Evolutionary conservation across 2,329 filamentous ascomycete genomes (phyloP).

Genomic region (Mycocentrospora acerina): DNA sequence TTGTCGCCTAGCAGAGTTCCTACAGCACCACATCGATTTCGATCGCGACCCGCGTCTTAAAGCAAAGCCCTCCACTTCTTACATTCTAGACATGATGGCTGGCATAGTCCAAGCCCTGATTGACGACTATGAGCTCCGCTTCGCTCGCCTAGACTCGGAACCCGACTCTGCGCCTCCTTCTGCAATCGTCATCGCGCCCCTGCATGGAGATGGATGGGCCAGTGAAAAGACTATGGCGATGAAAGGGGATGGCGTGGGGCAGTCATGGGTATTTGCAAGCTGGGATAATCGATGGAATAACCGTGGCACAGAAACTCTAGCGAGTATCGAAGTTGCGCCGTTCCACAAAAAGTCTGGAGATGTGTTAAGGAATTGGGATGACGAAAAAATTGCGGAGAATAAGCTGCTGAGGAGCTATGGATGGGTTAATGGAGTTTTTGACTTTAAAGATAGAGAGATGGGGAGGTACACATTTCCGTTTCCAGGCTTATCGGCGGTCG

Average conservation of each 20-base stretch:
- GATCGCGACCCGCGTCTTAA: not conserved
- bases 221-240: not conserved
- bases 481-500: not conserved
- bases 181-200: conserved; percentile 12
- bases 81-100: conserved; percentile 10
- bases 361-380: not conserved
- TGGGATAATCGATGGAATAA: conserved; percentile 10
- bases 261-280: conserved; percentile 13
- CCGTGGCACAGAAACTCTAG: conserved; percentile 9
- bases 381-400: not conserved
- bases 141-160: conserved; percentile 8
- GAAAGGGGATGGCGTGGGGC: not conserved
- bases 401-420: conserved; percentile 4
- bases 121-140: conserved; percentile 4
- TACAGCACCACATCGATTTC: conserved; percentile 2
- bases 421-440: conserved; percentile 21
- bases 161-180: conserved; percentile 1
- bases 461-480: conserved; percentile 7
- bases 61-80: conserved; percentile 2
- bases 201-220: conserved; percentile 1
- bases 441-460: conserved; percentile 5
- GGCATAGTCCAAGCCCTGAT: conserved; percentile 9
- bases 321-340: conserved; percentile 12
- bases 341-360: not conserved
- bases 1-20: not conserved